phyloP scores from a whole-genome alignment of 1,284 basidiomycete species.

The Porodaedalea pini region DNA sequence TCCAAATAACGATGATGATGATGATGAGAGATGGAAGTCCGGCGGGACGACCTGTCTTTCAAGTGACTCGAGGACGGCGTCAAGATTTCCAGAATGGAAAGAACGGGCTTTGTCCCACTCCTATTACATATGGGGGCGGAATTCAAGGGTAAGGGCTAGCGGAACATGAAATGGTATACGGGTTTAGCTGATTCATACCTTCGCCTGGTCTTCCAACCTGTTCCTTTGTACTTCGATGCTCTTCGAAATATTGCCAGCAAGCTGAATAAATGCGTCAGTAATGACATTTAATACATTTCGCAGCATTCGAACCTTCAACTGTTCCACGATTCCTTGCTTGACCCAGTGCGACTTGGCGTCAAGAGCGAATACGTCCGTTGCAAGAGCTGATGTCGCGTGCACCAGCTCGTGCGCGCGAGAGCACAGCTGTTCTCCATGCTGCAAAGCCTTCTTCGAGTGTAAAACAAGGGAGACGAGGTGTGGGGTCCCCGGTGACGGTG shows the following conservation, averaged over 20 bases:
- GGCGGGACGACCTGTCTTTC: conserved; percentile 69
- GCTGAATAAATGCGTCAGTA: conserved; percentile 36
- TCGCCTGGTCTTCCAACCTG: conserved; percentile 53
- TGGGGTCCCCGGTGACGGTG: conserved; percentile 22
- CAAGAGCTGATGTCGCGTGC: conserved; percentile 56
- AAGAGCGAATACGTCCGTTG: conserved; percentile 66
- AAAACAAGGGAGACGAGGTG: conserved; percentile 69
- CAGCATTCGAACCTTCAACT: conserved; percentile 53
- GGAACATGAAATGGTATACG: background rate
- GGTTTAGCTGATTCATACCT: conserved; percentile 42
- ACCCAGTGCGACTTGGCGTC: conserved; percentile 78
- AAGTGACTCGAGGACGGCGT: conserved; percentile 65
- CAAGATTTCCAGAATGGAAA: conserved; percentile 57
- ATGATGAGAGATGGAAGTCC: conserved; percentile 63
- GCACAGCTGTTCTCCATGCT: conserved; percentile 71
- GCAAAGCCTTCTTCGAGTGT: conserved; percentile 75
- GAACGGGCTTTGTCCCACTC: conserved; percentile 64
- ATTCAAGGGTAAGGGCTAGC: background rate
- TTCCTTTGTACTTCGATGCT: conserved; percentile 66
- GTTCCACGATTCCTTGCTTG: conserved; percentile 64
- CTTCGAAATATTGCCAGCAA: conserved; percentile 68
- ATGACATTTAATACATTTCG: conserved; percentile 3
- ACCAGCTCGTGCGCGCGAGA: conserved; percentile 56
- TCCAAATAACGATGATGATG: conserved; percentile 70
- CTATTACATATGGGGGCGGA: conserved; percentile 34